Conservation (phyloP, 2,329 filamentous ascomycete species). For the Ascomycota sp. region DNA sequence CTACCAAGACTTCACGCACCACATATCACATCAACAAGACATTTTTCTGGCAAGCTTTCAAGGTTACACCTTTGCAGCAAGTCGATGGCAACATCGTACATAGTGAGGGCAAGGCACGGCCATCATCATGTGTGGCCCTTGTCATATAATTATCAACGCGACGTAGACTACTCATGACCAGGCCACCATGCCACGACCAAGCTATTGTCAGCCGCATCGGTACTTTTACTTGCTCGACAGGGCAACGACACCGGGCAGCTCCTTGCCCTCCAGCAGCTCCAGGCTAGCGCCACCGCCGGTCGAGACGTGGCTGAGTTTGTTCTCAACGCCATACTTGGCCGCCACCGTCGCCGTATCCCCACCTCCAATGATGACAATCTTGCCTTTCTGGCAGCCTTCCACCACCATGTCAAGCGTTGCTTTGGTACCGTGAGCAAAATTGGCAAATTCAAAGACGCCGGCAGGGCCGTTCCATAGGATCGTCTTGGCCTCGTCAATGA, state of each 20-base stretch:
- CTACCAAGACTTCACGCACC: too few relatives aligned
- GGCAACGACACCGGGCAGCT: conserved; percentile 77
- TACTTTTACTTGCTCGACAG: conserved; percentile 53
- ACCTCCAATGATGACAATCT: conserved; percentile 96
- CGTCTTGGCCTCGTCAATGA: conserved; percentile 76
- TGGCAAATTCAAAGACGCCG: conserved; percentile 93
- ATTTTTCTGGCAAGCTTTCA: too few relatives aligned
- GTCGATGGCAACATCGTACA: too few relatives aligned
- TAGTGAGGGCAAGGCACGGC: too few relatives aligned
- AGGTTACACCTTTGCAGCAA: too few relatives aligned
- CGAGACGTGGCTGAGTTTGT: conserved; percentile 94
- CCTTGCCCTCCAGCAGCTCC: conserved; percentile 96
- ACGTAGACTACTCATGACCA: too few relatives aligned
- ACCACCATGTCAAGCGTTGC: conserved; percentile 78
- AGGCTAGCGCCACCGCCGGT: conserved; percentile 90
- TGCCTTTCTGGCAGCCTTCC: conserved; percentile 51
- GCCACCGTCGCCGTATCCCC: conserved; percentile 96
- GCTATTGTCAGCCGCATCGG: conserved; percentile 4
- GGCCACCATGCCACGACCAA: too few relatives aligned
- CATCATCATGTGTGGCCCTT: too few relatives aligned
- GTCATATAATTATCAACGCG: too few relatives aligned
- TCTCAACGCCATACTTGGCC: conserved; percentile 89
- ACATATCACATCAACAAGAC: too few relatives aligned
- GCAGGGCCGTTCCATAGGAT: conserved; percentile 98
- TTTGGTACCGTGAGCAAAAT: conserved; percentile 86